Conservation (phyloP, 2,329 filamentous ascomycete genomes). For the Penicillium sp. region DNA sequence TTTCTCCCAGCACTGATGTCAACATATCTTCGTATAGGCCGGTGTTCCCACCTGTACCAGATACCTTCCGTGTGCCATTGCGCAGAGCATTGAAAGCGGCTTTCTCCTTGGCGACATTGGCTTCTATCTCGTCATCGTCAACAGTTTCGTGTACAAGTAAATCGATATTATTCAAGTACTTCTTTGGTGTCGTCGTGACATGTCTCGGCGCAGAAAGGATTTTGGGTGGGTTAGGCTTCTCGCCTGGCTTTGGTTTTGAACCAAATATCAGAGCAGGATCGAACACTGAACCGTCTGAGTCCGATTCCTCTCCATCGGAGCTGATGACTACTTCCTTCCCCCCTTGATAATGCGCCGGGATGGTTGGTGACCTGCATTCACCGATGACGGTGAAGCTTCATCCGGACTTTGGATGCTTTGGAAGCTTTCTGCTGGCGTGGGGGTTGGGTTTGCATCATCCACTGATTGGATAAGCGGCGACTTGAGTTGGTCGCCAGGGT, state of each 20-base stretch:
- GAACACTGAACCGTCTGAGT: slow-evolving; percentile 54
- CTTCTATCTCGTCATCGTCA: slow-evolving; percentile 60
- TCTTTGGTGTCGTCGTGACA: slow-evolving; percentile 6
- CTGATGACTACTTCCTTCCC: slow-evolving; percentile 58
- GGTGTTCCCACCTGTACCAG: not conserved
- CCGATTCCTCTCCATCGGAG: slow-evolving; percentile 70
- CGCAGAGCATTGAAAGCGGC: slow-evolving; percentile 21
- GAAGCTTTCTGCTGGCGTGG: not conserved
- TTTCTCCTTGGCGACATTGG: slow-evolving; percentile 45
- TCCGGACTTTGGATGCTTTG: slow-evolving; percentile 22
- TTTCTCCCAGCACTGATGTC: slow-evolving; percentile 42
- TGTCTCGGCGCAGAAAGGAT: not conserved
- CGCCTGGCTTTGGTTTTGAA: slow-evolving; percentile 32
- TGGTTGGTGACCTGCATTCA: slow-evolving; percentile 25
- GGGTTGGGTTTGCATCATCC: not conserved
- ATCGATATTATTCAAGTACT: slow-evolving; percentile 65
- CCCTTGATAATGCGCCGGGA: slow-evolving; percentile 57
- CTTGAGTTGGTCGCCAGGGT: slow-evolving; percentile 11
- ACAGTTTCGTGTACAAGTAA: slow-evolving; percentile 60
- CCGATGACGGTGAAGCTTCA: slow-evolving; percentile 15
- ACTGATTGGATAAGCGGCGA: slow-evolving; percentile 12
- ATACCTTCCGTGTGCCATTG: slow-evolving; percentile 2
- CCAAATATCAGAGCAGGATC: slow-evolving; percentile 43
- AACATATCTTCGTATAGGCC: slow-evolving; percentile 42
- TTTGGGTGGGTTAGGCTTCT: slow-evolving; percentile 1